Percentiles rank a stretch among this genome's conserved stretches.
phyloP scores from a whole-genome alignment of 345 rosid genomes.

The Arabidopsis suecica region DNA sequence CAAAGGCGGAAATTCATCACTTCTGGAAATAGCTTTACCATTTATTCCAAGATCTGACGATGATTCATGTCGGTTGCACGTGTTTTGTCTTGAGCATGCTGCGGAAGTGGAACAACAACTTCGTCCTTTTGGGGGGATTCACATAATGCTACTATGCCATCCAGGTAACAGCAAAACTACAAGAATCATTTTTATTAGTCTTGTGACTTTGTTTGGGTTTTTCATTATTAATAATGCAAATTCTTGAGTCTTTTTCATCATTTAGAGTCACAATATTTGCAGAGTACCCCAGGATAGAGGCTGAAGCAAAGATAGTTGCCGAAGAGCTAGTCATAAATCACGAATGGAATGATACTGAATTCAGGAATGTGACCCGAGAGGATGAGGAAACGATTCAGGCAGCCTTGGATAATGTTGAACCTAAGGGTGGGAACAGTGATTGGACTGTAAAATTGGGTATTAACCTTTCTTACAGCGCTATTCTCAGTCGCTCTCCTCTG shows the following conservation, averaged over 20 bases:
- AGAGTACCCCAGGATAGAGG: conserved; percentile 91
- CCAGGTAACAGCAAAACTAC: conserved; percentile 58
- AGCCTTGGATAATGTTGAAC: conserved; percentile 80
- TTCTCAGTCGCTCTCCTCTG: conserved; percentile 80
- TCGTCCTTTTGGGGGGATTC: conserved; percentile 76
- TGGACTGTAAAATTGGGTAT: conserved; percentile 93
- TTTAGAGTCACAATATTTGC: conserved; percentile 39
- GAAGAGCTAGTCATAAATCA: conserved; percentile 72
- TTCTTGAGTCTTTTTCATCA: conserved; percentile 18
- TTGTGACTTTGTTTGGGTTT: not conserved
- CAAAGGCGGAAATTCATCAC: conserved; percentile 41
- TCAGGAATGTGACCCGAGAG: conserved; percentile 64
- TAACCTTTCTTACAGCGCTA: conserved; percentile 86
- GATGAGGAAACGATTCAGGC: conserved; percentile 71
- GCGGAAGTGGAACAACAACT: conserved; percentile 87
- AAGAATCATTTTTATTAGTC: conserved; percentile 8
- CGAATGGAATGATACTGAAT: conserved; percentile 65
- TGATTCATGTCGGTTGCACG: conserved; percentile 82
- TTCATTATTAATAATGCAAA: conserved; percentile 12
- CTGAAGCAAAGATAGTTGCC: conserved; percentile 74
- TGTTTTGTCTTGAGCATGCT: conserved; percentile 99
- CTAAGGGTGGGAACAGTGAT: conserved; percentile 81
- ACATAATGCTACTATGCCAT: conserved; percentile 83
- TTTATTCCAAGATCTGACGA: conserved; percentile 62
- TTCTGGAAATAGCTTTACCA: conserved; percentile 43